Percentiles rank a stretch among this genome's conserved stretches.
These are phyloP conservation scores for Pulicaria dysenterica DNA, from an alignment of 129 eudicot genomes.

Conservation along the genomic window DNA sequence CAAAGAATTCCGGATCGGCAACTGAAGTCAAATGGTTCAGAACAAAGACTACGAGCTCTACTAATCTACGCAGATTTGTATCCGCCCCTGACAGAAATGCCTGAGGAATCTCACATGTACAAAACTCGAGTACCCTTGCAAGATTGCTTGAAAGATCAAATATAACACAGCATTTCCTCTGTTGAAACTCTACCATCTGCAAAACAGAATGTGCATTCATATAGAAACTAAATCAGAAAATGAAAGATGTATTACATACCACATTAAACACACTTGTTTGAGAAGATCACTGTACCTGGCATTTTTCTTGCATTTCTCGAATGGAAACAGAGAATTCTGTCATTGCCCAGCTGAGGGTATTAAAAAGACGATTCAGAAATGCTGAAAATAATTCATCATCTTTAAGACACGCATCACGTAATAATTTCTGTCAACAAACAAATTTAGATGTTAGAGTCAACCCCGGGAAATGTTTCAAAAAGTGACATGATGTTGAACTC, in stretches of 20 bases:
- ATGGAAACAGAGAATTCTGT: constrained; percentile 91
- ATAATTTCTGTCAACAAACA: constrained; percentile 54
- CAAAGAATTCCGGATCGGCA: constrained; percentile 82
- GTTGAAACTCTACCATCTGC: constrained; percentile 83
- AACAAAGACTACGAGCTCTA: constrained; percentile 81
- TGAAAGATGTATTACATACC: neutral
- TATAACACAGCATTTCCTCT: constrained; percentile 81
- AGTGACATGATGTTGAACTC: too few relatives aligned
- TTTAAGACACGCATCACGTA: constrained; percentile 77
- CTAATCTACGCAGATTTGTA: constrained; percentile 81
- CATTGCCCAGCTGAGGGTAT: constrained; percentile 96
- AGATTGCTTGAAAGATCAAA: constrained; percentile 96
- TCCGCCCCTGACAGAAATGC: constrained; percentile 86
- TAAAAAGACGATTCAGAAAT: constrained; percentile 85
- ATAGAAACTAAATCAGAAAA: neutral
- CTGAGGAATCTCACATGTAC: constrained; percentile 83
- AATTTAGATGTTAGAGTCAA: neutral
- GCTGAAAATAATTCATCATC: constrained; percentile 82
- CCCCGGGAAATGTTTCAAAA: neutral
- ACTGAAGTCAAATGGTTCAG: constrained; percentile 77
- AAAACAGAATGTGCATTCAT: constrained; percentile 13
- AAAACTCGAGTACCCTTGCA: constrained; percentile 89
- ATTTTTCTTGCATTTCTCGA: constrained; percentile 90
- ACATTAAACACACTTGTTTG: constrained; percentile 3
- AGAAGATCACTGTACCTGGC: constrained; percentile 54